These are phyloP conservation scores for Nitzschia palea DNA, from an alignment of 108 stramenopile species.

Conservation along the genomic window DNA sequence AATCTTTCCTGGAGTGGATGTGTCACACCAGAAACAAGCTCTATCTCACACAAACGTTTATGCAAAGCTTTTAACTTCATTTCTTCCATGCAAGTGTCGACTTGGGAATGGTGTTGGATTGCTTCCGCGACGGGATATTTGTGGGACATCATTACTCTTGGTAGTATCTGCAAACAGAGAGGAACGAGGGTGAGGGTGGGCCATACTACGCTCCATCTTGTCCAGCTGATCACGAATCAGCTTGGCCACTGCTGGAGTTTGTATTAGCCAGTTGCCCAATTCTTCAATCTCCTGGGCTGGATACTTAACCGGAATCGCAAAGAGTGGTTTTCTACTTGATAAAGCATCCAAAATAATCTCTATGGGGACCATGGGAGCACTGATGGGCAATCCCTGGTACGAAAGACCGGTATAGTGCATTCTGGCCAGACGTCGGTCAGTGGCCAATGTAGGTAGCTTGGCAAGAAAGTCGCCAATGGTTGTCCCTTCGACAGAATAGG, in stretches of 20 bases:
- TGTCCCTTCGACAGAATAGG: neutral
- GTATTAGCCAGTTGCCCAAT: neutral
- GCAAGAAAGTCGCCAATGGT: conserved; percentile 11
- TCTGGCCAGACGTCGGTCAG: conserved; percentile 11
- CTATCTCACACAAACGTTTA: no score
- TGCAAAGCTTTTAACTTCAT: no score
- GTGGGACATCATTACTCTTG: neutral
- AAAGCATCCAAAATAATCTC: neutral
- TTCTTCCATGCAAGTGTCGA: no score
- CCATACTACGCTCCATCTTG: neutral
- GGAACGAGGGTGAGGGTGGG: neutral
- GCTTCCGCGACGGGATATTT: no score
- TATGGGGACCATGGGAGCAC: neutral
- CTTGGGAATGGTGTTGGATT: no score
- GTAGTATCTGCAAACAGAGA: neutral
- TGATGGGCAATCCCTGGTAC: neutral
- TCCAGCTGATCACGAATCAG: conserved; percentile 9
- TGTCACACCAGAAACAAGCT: no score
- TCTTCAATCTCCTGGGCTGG: neutral
- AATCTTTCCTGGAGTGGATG: no score
- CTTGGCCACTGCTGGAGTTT: neutral
- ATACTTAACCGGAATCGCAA: conserved; percentile 7
- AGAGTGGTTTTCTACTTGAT: neutral
- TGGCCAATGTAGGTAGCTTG: conserved; percentile 1
- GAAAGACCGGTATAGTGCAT: conserved; percentile 3